Base-by-base conservation (phyloP, 352 stramenopile genomes). In the Halophytophthora batemanensis region DNA sequence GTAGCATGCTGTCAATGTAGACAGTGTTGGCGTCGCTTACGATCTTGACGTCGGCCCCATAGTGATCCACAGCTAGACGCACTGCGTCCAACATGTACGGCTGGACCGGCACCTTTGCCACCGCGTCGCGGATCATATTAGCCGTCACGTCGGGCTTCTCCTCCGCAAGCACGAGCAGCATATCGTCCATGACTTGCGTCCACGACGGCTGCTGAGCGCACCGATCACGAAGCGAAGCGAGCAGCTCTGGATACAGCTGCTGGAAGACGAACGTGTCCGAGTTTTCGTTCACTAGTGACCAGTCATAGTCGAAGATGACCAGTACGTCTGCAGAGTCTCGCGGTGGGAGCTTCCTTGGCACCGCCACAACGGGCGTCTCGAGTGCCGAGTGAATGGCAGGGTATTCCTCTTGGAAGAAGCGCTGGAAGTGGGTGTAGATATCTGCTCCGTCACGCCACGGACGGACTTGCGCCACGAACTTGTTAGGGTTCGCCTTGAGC, bases 251-350 rank as follows among this genome's bases (percentile, higher is more conserved):
- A 38, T 86, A 77, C 5, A 90, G 59, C 51, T 69, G 25, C 36
- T 85, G 60, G 67, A 90, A 90, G 42, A 93, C 57, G 44, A 82
- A 88, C 31, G 64, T 86, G 57, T 93, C 82, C 36, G 83, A 92
- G 66, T 93, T 88, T 19, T 86, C 78, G 55, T 93, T 84, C 43
- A 93, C 71, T 39, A 93, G 64, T 23, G 74, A 93, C 76, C 82
- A 90, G 61, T 93, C 82, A 45, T 89, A 93, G 66, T 93, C 82
- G 35, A 93, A 90, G 37, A 91, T 53, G 28, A 90, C 74, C 25
- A 93, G 67, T 13, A 80, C 65, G 19, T 45, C 47, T 17, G 45
- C 37, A 6, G 51, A 44, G n/a, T 51, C 41, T 45, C 59, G 56
- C 21, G 52, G 36, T 5, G 18, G 34, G 18, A 18, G 29, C 28